Evolutionary conservation across 1,284 basidiomycete genomes (phyloP).

Genomic region (Tilletia walkeri): DNA sequence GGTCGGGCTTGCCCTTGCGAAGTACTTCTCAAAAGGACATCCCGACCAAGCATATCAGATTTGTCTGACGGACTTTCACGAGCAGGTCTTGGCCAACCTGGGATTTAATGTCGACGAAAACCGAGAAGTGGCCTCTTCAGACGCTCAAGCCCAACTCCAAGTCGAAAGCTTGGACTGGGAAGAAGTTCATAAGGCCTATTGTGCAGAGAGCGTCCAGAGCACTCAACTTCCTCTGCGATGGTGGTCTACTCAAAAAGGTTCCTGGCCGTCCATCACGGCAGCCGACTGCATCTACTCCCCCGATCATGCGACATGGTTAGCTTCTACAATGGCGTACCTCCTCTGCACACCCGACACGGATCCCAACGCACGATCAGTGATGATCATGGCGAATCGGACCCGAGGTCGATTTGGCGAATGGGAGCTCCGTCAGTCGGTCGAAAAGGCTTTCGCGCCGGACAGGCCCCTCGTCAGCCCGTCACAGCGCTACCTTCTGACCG

Average conservation of each 20-base stretch:
- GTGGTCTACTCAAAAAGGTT: neutral
- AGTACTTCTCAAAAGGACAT: neutral
- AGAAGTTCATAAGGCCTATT: neutral
- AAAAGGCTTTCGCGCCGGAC: neutral
- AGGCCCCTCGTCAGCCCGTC: neutral
- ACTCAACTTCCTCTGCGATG: neutral
- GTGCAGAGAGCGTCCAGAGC: neutral
- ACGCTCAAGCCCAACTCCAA: neutral
- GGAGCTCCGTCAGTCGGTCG: neutral
- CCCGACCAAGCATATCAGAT: neutral
- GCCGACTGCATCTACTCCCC: slow-evolving; percentile 10
- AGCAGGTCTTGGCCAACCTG: slow-evolving; percentile 10
- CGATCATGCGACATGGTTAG: slow-evolving; percentile 1
- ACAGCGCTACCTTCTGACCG: neutral
- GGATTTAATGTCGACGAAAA: neutral
- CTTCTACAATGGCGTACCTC: slow-evolving; percentile 5
- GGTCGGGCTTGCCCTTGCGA: neutral
- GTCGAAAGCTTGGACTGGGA: slow-evolving; percentile 11
- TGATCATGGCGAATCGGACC: slow-evolving; percentile 11
- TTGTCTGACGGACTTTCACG: neutral
- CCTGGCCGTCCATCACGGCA: neutral
- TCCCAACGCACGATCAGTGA: neutral
- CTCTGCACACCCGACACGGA: neutral
- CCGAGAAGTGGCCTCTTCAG: neutral
- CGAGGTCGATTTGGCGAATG: slow-evolving; percentile 9